Evolutionary conservation across 2,329 filamentous ascomycete species (phyloP), one percentile per base, ranked within the genome.

Genomic region (Pseudopyrenochaeta lycopersici): DNA sequence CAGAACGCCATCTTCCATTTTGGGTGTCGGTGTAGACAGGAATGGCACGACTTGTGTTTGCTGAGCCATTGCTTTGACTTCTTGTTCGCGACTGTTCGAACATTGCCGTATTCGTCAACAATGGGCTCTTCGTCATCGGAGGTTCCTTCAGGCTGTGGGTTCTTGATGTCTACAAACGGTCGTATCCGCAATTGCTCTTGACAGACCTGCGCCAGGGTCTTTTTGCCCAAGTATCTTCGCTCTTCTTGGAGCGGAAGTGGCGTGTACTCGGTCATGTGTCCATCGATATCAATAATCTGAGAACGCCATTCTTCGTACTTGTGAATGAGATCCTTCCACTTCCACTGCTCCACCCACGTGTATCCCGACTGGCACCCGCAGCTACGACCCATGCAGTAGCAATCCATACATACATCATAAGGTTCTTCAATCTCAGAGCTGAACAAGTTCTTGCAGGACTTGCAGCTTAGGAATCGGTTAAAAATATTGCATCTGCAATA

Each of bases 371-470:
- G 84, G 69, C 95, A 99, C 2, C 85, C 86, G 72, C 95, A 99
- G 40, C 93, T 97, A 46, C 95, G 87, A 18, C 95, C 95, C 90
- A 98, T 96, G n/a, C 88, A 90, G 70, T 96, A 99, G 71, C 95
- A 99, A 64, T 99, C 95, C 90, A 99, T 93, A 70, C 95, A 99
- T 18, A 99, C 84, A 73, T 99, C 95, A 72, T 98, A 99, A 0
- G 91, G 91, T 69, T 98, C 87, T 29, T 88, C 91, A 49, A 92
- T 89, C 21, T 87, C 90, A 54, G 84, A 84, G 10, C 84, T 80
- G 17, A 91, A 81, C 43, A 83, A 80, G 31, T 88, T 83, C 40
- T 91, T 85, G 73, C 95, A 99, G 47, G 88, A 85, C 53, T 91
- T 91, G 79, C 95, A 99, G 3, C 93, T 97, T 20, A 99, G 78